Conservation (phyloP, 805 yeast species). For the Hemisphaericaspora nanyangensis region DNA sequence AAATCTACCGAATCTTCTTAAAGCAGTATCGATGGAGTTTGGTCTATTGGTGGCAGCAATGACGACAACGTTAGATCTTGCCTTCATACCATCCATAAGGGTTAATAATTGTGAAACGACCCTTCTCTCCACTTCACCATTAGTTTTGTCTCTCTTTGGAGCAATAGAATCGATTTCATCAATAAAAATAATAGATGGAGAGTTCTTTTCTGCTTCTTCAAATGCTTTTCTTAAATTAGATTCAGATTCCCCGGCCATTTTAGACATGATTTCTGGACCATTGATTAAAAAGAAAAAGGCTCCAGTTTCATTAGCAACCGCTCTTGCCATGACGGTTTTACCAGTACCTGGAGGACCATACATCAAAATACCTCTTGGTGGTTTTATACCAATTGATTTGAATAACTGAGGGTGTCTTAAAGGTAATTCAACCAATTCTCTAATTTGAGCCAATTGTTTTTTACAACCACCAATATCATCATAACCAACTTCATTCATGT, state of each 20-base stretch:
- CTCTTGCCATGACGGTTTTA: conserved; percentile 98
- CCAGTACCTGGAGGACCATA: conserved; percentile 99
- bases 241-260: conserved; percentile 99
- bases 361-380: conserved; percentile 97
- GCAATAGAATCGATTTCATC: conserved; percentile 99
- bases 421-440: conserved; percentile 97
- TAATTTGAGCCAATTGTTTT: conserved; percentile 98
- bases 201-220: conserved; percentile 98
- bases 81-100: conserved; percentile 99
- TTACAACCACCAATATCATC: conserved; percentile 99
- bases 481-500: conserved; percentile 94
- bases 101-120: conserved; percentile 97
- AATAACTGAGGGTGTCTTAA: conserved; percentile 97
- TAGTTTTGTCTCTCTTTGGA: conserved; percentile 99
- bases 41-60: conserved; percentile 96
- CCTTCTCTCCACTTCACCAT: conserved; percentile 99
- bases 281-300: conserved; percentile 97
- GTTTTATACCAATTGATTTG: conserved; percentile 97
- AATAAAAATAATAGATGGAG: conserved; percentile 95
- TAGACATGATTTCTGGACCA: conserved; percentile 99
- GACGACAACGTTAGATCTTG: conserved; percentile 96
- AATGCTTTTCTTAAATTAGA: conserved; percentile 95
- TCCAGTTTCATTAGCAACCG: conserved; percentile 99
- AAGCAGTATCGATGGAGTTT: conserved; percentile 80
- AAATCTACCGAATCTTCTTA: conserved; percentile 81